These are phyloP conservation scores for Stachybotrys echinatus DNA, from an alignment of 2,329 filamentous ascomycete genomes.

Conservation along the genomic window DNA sequence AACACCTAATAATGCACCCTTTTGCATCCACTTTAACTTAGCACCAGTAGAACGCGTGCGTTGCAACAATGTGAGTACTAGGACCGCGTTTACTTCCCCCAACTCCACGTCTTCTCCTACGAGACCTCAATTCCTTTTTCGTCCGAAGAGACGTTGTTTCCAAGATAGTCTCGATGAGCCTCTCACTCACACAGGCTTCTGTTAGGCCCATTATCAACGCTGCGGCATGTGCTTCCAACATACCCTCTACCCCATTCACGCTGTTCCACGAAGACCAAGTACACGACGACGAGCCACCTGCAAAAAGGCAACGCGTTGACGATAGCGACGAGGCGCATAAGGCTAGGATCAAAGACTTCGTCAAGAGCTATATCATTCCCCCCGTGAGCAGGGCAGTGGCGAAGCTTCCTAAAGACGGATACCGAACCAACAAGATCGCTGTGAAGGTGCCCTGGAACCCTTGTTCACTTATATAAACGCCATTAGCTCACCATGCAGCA, in stretches of 20 bases:
- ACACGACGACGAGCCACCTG: slow-evolving; percentile 17
- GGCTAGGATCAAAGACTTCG: slow-evolving; percentile 15
- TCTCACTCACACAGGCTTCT: slow-evolving; percentile 17
- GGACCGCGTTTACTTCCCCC: too few species aligned
- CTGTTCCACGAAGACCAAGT: slow-evolving; percentile 4
- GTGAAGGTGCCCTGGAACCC: slow-evolving; percentile 17
- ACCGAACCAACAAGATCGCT: slow-evolving; percentile 20
- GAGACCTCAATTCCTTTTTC: neutral
- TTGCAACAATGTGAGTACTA: too few species aligned
- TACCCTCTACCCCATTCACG: slow-evolving; percentile 5
- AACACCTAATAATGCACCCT: too few species aligned
- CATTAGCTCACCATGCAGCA: neutral
- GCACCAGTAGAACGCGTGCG: too few species aligned
- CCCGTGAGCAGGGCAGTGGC: slow-evolving; percentile 19
- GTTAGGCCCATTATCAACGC: slow-evolving; percentile 22
- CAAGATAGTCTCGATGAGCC: slow-evolving; percentile 14
- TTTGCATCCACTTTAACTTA: too few species aligned
- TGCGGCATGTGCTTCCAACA: slow-evolving; percentile 12
- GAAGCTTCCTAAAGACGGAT: slow-evolving; percentile 14
- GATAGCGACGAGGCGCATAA: slow-evolving; percentile 7
- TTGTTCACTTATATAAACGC: neutral
- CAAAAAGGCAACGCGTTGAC: slow-evolving; percentile 24
- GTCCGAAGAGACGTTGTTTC: neutral
- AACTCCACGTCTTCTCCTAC: neutral
- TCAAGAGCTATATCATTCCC: slow-evolving; percentile 25